Percentiles rank a stretch among this genome's conserved stretches.
phyloP scores from a whole-genome alignment of 2,329 filamentous ascomycete genomes.

The Alternaria brassicicola region DNA sequence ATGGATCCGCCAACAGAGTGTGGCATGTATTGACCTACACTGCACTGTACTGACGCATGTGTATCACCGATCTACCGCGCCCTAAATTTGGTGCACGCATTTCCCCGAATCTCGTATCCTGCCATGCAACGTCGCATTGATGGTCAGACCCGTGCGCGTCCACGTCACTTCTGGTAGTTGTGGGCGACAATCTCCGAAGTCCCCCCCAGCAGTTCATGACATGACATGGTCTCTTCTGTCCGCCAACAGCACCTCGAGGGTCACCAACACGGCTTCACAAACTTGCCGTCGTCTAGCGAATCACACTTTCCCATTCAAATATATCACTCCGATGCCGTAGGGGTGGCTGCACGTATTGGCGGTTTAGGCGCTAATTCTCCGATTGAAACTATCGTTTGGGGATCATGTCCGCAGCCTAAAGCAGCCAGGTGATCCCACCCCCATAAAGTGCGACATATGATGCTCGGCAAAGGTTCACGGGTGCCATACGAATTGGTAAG shows the following conservation, averaged over 20 bases:
- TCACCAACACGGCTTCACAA: not conserved
- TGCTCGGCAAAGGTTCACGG: slow-evolving; percentile 5
- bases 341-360: slow-evolving; percentile 1
- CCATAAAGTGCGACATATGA: not conserved
- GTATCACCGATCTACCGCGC: slow-evolving; percentile 14
- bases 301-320: slow-evolving; percentile 15
- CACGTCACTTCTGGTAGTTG: slow-evolving; percentile 10
- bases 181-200: slow-evolving; percentile 3
- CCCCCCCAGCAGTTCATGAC: slow-evolving; percentile 9
- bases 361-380: slow-evolving; percentile 13
- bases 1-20: not conserved
- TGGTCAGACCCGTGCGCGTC: slow-evolving; percentile 10
- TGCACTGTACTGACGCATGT: not conserved
- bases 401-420: slow-evolving; percentile 14
- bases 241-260: slow-evolving; percentile 8
- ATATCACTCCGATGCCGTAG: slow-evolving; percentile 3
- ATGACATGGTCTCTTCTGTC: slow-evolving; percentile 4
- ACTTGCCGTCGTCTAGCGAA: not conserved
- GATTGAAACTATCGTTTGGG: slow-evolving; percentile 20
- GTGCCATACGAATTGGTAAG: not conserved
- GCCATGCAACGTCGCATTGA: slow-evolving; percentile 7
- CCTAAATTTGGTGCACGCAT: slow-evolving; percentile 12
- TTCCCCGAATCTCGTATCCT: slow-evolving; percentile 4
- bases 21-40: not conserved
- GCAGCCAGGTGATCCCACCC: slow-evolving; percentile 10